These are phyloP conservation scores for Collybia nuda DNA, from an alignment of 768 basidiomycete genomes.

Conservation along the genomic window DNA sequence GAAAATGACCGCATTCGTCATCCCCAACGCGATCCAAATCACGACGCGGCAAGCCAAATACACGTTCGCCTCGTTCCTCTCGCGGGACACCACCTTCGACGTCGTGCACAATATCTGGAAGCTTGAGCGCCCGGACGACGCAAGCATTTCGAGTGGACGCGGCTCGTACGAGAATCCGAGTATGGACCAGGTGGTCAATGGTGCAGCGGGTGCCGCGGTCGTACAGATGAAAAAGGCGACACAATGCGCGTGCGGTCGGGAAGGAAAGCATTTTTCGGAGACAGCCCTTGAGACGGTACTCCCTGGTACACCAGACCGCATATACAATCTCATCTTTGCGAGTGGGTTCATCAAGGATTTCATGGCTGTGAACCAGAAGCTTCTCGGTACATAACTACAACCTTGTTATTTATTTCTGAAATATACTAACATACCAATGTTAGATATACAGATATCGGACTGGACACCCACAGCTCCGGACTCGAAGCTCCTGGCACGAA, in stretches of 20 bases:
- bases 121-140: slow-evolving; percentile 74
- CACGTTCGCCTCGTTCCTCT: slow-evolving; percentile 95
- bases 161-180: slow-evolving; percentile 33
- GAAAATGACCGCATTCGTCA: slow-evolving; percentile 97
- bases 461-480: slow-evolving; percentile 74
- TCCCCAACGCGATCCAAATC: slow-evolving; percentile 94
- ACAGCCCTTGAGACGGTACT: slow-evolving; percentile 74
- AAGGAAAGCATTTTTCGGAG: slow-evolving; percentile 70
- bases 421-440: background rate
- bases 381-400: slow-evolving; percentile 64
- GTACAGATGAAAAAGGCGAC: slow-evolving; percentile 52
- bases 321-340: slow-evolving; percentile 94
- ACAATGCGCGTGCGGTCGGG: slow-evolving; percentile 71
- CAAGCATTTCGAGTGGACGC: slow-evolving; percentile 33
- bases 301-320: slow-evolving; percentile 91
- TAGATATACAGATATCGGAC: slow-evolving; percentile 95
- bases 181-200: slow-evolving; percentile 15
- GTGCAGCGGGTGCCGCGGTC: slow-evolving; percentile 1
- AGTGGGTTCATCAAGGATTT: slow-evolving; percentile 96
- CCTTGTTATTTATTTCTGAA: background rate
- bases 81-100: slow-evolving; percentile 94
- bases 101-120: slow-evolving; percentile 97
- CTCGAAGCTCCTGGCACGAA: slow-evolving; percentile 73
- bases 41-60: slow-evolving; percentile 83
- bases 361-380: slow-evolving; percentile 84